Base-by-base conservation (phyloP, 495 filamentous ascomycete species). In the Symbiotaphrina buchneri region DNA sequence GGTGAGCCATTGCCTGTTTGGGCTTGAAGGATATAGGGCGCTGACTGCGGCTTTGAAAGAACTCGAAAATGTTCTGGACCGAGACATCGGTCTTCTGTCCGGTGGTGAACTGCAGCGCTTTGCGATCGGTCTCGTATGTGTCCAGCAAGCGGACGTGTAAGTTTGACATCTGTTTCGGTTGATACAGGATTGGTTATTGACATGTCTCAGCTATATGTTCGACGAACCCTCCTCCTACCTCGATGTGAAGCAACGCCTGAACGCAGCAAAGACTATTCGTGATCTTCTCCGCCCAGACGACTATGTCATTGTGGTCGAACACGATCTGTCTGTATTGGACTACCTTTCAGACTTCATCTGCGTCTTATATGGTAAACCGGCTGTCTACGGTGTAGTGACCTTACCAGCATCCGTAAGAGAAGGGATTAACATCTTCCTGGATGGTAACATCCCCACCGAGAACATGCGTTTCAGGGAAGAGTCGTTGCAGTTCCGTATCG, bases 391-490 rank as follows among this genome's bases (percentile, higher is more conserved):
- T 71, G 87, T 97, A 7, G 90, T 97, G n/a, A 94, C 87, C 16
- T 62, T 95, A 26, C 87, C 87, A 27, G 62, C 84, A 35, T 95
- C 87, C 1, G 90, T 95, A 28, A 81, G 87, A 41, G 90, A 97
- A 68, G 87, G 87, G 44, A 97, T 97, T 68, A 97, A 97, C 55
- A 94, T 95, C 52, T 97, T 97, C 70, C 61, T 97, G 18, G 87
- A 97, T 45, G 87, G 87, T 39, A 76, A 94, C 49, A 91, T 94
- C 27, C 87, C 87, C 17, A 95, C 87, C 5, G 87, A 97, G 64
- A 97, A 97, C 55, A 53, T 97, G 46, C 84, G 87, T 37, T 97
- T 97, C 74, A 74, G 87, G 39, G 90, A 95, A 27, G 87, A 97
- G 44, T 87, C 79, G 25, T 63, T 97, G 35, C 85, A 84, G 28